Evolutionary conservation across 345 rosid species (phyloP).

Genomic region (Lumnitzera racemosa): DNA sequence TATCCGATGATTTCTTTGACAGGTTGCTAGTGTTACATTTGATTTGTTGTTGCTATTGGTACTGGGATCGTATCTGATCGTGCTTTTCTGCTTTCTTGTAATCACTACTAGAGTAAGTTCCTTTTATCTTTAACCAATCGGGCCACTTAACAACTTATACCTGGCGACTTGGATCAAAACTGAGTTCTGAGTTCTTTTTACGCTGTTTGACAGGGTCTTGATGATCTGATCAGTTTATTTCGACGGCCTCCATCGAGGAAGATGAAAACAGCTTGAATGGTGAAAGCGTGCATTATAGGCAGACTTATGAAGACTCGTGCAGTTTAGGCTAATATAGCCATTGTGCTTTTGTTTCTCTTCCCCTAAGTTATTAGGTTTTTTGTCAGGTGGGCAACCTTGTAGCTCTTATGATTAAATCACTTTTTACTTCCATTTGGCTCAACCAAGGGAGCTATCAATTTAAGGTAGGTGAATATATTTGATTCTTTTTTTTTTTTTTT

Average conservation of each 20-base stretch:
- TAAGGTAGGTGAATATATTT: slow-evolving; percentile 1
- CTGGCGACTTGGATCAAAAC: neutral
- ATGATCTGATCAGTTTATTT: slow-evolving; percentile 88
- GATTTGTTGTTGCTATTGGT: slow-evolving; percentile 89
- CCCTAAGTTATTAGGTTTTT: too few relatives aligned
- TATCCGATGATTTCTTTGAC: slow-evolving; percentile 13
- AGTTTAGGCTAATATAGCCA: neutral
- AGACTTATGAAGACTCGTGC: neutral
- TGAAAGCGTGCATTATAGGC: too few relatives aligned
- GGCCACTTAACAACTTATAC: neutral
- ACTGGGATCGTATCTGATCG: slow-evolving; percentile 83
- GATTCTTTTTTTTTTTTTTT: neutral
- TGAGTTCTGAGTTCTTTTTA: neutral
- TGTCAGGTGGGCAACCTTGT: too few relatives aligned
- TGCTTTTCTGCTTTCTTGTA: slow-evolving; percentile 88
- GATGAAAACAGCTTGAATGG: slow-evolving; percentile 57
- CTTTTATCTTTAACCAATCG: neutral
- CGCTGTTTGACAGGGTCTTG: slow-evolving; percentile 64
- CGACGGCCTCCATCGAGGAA: slow-evolving; percentile 88
- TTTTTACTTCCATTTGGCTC: too few relatives aligned
- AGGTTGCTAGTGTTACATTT: slow-evolving; percentile 99
- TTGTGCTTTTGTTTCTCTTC: neutral
- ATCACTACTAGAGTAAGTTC: slow-evolving; percentile 84
- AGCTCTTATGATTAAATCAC: too few relatives aligned
- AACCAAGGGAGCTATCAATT: neutral